phyloP scores from a whole-genome alignment of 768 basidiomycete genomes.

The Imleria badia region DNA sequence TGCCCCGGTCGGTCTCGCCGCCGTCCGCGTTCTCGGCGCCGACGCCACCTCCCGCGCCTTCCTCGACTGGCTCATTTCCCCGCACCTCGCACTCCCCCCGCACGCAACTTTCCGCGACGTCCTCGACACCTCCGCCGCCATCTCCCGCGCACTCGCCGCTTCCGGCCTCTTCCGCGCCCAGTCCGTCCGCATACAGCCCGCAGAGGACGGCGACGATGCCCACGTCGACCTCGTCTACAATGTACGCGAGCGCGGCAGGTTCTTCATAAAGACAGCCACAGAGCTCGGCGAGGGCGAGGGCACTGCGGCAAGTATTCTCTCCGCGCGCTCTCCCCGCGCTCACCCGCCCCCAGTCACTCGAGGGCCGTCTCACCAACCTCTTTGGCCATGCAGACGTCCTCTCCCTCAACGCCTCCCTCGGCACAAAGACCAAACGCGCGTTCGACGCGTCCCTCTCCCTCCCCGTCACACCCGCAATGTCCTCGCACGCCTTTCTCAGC shows the following conservation, averaged over 20 bases:
- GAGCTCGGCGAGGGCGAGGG: constrained; percentile 94
- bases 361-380: constrained; percentile 79
- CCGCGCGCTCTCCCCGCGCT: background rate
- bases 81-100: constrained; percentile 42
- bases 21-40: constrained; percentile 83
- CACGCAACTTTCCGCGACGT: constrained; percentile 56
- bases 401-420: constrained; percentile 77
- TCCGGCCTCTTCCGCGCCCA: constrained; percentile 79
- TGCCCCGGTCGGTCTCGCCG: constrained; percentile 63
- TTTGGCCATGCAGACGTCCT: constrained; percentile 91
- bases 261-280: constrained; percentile 79
- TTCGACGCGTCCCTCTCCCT: constrained; percentile 69
- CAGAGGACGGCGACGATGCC: constrained; percentile 49
- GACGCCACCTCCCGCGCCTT: constrained; percentile 73
- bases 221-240: constrained; percentile 83
- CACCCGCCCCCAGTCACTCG: constrained; percentile 55
- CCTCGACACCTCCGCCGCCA: constrained; percentile 63
- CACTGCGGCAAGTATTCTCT: constrained; percentile 65
- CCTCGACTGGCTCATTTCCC: constrained; percentile 74
- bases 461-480: constrained; percentile 61
- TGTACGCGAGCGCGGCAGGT: constrained; percentile 71
- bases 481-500: constrained; percentile 67
- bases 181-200: constrained; percentile 59
- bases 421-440: constrained; percentile 83
- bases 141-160: constrained; percentile 63